Evolutionary conservation across 305 asterid species (phyloP), one percentile per base, ranked within the genome.

Genomic region (Rubia balearica): DNA sequence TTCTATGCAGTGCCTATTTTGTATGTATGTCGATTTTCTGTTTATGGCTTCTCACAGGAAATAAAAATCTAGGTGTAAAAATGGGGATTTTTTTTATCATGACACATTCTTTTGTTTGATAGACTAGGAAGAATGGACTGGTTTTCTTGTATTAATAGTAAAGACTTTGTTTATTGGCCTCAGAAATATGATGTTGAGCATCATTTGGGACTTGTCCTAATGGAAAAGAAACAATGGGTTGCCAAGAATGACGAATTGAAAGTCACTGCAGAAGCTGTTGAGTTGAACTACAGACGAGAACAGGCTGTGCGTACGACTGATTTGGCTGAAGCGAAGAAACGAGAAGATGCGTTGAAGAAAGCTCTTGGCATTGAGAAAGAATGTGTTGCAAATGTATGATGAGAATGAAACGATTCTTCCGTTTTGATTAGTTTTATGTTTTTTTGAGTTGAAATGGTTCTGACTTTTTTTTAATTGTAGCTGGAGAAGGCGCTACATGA

Each of bases 401-500:
- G 57, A 36, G 51, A 27, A 45, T 60, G 61, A 53, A 24, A 19
- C 45, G 4, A 40, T 63, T 8, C 24, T 69, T 42, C 40, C 56
- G 16, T 62, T 65, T 56, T 49, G 59, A 10, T 61, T 36, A 68
- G 5, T 61, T 12, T 24, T n/a, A 30, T 19, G 3, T 55, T 67
- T 36, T 7, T 66, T 55, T 53, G 57, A 16, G 57, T 51, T 16
- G 57, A 17, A 8, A 51, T 63, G 59, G 33, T 73, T 46, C 69
- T 86, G 64, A 85, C 69, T 70, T 61, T 65, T 43, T 16, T 48
- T 40, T 11, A 42, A 30, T 2, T 86, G 80, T 78, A 95, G 99
- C 84, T 95, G 75, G 98, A 95, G 83, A 95, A 91, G 84, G 86
- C 99, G 7, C 73, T 95, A 87, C 98, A 88, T 73, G 99, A 95